These are phyloP conservation scores for Sesbania bispinosa DNA, from an alignment of 306 rosid species.

Conservation along the genomic window DNA sequence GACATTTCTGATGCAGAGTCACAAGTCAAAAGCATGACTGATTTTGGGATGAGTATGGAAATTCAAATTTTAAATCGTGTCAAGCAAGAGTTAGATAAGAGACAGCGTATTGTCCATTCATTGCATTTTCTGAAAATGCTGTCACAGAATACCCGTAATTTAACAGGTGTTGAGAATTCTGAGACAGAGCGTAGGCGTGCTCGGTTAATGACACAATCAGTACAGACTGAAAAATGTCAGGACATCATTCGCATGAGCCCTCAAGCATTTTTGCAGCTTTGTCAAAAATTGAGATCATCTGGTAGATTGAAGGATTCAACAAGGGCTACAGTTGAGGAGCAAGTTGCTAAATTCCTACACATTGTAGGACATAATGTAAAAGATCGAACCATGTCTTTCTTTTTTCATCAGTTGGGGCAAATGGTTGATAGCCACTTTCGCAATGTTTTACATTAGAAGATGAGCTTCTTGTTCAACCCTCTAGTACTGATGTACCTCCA, in stretches of 20 bases:
- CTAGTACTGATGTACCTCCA: background rate
- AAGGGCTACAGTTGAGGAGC: background rate
- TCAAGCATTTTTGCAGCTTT: background rate
- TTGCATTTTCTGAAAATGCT: background rate
- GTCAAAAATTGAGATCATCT: background rate
- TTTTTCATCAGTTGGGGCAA: background rate
- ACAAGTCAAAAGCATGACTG: background rate
- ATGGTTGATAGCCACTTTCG: background rate
- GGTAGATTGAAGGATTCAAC: background rate
- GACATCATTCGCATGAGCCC: background rate
- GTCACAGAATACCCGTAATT: background rate
- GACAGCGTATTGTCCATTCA: background rate
- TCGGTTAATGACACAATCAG: background rate
- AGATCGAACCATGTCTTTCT: background rate
- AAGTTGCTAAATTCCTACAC: background rate
- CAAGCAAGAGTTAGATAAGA: background rate
- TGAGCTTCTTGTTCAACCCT: background rate
- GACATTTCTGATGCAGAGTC: background rate
- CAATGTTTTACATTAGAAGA: background rate
- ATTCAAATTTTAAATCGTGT: background rate
- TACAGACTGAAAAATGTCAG: background rate
- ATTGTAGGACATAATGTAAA: background rate
- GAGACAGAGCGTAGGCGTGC: background rate
- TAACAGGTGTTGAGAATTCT: background rate
- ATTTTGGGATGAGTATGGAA: background rate